Evolutionary conservation across 2,329 filamentous ascomycete species (phyloP).

Genomic region (Thielaviopsis musarum): DNA sequence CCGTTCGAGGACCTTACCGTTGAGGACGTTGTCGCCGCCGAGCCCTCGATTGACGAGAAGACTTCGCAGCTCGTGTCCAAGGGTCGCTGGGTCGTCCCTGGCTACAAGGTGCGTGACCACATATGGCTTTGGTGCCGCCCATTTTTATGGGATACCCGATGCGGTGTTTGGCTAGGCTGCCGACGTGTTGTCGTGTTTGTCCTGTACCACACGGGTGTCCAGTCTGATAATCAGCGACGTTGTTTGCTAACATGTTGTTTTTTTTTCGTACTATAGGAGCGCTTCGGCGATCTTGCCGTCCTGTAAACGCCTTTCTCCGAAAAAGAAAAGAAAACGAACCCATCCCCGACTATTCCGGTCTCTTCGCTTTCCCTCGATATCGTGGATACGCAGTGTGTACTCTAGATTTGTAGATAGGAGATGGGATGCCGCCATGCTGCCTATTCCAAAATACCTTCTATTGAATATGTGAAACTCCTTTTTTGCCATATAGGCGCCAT

Average conservation of each 20-base stretch:
- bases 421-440: conserved; percentile 15
- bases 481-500: not conserved
- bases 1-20: conserved; percentile 96
- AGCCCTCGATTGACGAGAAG: conserved; percentile 96
- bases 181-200: not conserved
- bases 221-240: not conserved
- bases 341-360: conserved; percentile 8
- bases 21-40: conserved; percentile 85
- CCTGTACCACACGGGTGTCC: not conserved
- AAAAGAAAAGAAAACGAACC: not conserved
- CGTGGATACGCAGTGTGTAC: conserved; percentile 19
- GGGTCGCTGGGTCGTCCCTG: conserved; percentile 94
- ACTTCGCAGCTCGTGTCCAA: conserved; percentile 87
- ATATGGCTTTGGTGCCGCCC: not conserved
- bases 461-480: conserved; percentile 6
- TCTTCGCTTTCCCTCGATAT: conserved; percentile 19
- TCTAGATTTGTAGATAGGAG: conserved; percentile 50
- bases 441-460: conserved; percentile 1
- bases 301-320: conserved; percentile 45
- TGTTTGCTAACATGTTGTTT: not conserved
- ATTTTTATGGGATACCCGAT: not conserved
- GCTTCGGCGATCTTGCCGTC: conserved; percentile 92
- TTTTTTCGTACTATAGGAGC: conserved; percentile 50
- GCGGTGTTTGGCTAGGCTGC: not conserved
- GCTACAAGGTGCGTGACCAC: conserved; percentile 71